Evolutionary conservation across 257 asterid genomes (phyloP), one percentile per base, ranked within the genome.

Genomic region (Solanum stenotomum): DNA sequence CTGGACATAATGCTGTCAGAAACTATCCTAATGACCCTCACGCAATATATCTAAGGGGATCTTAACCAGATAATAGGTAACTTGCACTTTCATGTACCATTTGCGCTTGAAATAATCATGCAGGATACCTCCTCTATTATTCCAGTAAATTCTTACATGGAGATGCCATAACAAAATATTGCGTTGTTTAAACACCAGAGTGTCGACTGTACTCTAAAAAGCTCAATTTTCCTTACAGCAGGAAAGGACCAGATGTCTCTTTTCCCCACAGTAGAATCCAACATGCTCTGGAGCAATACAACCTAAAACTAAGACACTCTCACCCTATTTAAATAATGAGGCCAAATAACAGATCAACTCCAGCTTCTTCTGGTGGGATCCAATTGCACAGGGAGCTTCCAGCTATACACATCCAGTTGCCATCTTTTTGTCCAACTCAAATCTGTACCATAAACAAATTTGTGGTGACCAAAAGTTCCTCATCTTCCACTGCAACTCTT

Each of bases 371-470:
- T 22, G 33, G 65, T 44, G 84, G 38, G 85, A 84, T 40, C 88
- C 31, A 71, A 83, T 42, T 72, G 90, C 85, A 90, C 38, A 86
- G 25, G 82, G 82, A 85, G 84, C 90, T 82, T 70, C 84, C 67
- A 29, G 87, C 76, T 52, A 33, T 71, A 82, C 88, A 76, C 56
- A 75, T 87, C 90, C 90, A 88, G 82, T 40, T 74, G 90, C 85
- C 88, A 89, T 89, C 91, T 88, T 90, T 75, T 86, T 84, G 89
- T 76, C 89, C 68, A 84, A 79, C 84, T 85, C 90, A 77, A 40
- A 88, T 91, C 92, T 91, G 92, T 91, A 84, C 87, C 90, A 88
- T 52, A 27, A n/a, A 89, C 88, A 88, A 91, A 84, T 79, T 87
- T 61, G 83, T 85, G 16, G 88, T 89, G 86, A 89, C 91, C 86